Conservation (phyloP, 257 asterid species). For the Solanum verrucosum region DNA sequence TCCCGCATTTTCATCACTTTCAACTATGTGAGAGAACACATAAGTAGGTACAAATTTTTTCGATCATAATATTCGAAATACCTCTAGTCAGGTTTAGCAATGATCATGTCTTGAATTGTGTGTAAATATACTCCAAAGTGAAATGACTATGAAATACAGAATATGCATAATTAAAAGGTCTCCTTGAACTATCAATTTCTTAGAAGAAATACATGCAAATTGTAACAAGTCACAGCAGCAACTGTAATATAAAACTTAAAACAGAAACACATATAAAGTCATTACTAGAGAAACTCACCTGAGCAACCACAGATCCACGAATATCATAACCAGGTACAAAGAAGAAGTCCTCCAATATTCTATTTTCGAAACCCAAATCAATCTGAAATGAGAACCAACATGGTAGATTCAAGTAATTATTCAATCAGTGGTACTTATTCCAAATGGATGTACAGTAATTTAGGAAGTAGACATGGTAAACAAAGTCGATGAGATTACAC, state of each 20-base stretch:
- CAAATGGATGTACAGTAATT: neutral
- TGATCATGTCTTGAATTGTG: neutral
- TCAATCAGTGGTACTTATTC: neutral
- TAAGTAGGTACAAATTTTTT: neutral
- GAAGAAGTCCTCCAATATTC: conserved; percentile 59
- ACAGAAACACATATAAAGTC: neutral
- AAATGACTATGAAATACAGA: neutral
- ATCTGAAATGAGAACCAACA: conserved; percentile 45
- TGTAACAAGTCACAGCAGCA: neutral
- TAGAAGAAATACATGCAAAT: neutral
- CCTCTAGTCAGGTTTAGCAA: neutral
- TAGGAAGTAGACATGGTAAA: neutral
- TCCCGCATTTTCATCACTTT: neutral
- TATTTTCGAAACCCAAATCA: conserved; percentile 64
- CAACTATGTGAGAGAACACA: neutral
- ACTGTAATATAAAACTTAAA: neutral
- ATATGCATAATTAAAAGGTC: neutral
- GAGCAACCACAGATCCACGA: conserved; percentile 84
- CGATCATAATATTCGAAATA: neutral
- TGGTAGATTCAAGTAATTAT: neutral
- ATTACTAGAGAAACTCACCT: conserved; percentile 40
- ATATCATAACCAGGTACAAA: conserved; percentile 76
- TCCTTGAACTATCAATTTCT: neutral
- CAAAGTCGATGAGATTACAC: neutral
- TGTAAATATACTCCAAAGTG: neutral